Conservation (phyloP, 176 grass and related monocot species). For the Triticum aestivum region IWGSC_CS_RefSeq_v2.1 NC_057812.1:570896638-570897137, state of each 20-base stretch:
- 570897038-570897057: conserved; percentile 12
- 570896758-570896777: conserved; percentile 22
- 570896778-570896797: not conserved
- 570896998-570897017: not conserved
- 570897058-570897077: conserved; percentile 63
- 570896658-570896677: conserved; percentile 47
- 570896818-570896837: not conserved
- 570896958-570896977: conserved; percentile 69
- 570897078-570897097: conserved; percentile 58
- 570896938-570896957: conserved; percentile 60
- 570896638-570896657: not conserved
- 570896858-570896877: conserved; percentile 29
- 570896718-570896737: conserved; percentile 53
- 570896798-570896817: not conserved
- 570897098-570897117: conserved; percentile 53
- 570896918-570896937: conserved; percentile 57
- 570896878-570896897: not conserved
- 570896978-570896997: conserved; percentile 13
- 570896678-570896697: conserved; percentile 56
- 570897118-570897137: conserved; percentile 56
- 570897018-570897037: too few relatives aligned
- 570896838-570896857: not conserved
- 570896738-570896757: conserved; percentile 3
- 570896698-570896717: conserved; percentile 62
- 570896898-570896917: conserved; percentile 65